Conservation (phyloP, 805 yeast species). For the Citeromyces matritensis region DNA sequence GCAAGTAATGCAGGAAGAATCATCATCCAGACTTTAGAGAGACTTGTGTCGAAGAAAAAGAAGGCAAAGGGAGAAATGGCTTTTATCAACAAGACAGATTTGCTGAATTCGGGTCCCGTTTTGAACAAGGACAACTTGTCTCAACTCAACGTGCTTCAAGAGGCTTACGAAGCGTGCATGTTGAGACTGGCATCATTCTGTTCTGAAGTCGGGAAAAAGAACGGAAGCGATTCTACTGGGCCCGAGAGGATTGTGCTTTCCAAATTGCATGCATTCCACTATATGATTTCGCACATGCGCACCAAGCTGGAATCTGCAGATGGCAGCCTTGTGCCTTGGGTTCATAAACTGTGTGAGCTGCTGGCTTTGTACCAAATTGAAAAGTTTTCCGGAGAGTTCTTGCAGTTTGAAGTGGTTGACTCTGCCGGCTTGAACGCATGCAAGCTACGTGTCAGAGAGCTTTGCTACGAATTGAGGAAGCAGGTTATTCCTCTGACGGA, state of each 20-base stretch:
- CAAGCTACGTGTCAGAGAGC: slow-evolving; percentile 23
- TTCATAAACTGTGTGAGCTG: slow-evolving; percentile 31
- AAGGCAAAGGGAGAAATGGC: slow-evolving; percentile 27
- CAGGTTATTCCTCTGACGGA: slow-evolving; percentile 72
- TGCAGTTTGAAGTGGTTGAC: slow-evolving; percentile 43
- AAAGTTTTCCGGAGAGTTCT: slow-evolving; percentile 54
- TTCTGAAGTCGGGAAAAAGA: slow-evolving; percentile 13
- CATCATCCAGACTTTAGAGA: slow-evolving; percentile 33
- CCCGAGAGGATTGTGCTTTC: slow-evolving; percentile 29
- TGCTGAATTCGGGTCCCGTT: slow-evolving; percentile 11
- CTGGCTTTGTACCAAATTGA: slow-evolving; percentile 59
- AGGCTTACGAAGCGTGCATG: slow-evolving; percentile 23
- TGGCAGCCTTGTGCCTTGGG: slow-evolving; percentile 22
- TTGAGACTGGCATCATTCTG: slow-evolving; percentile 20
- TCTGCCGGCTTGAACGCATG: slow-evolving; percentile 27
- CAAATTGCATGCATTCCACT: slow-evolving; percentile 34
- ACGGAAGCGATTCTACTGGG: slow-evolving; percentile 30
- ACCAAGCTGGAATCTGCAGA: slow-evolving; percentile 23
- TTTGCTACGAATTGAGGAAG: slow-evolving; percentile 40
- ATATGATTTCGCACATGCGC: slow-evolving; percentile 24
- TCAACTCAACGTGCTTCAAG: slow-evolving; percentile 15
- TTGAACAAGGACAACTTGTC: slow-evolving; percentile 13
- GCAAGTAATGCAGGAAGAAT: slow-evolving; percentile 79
- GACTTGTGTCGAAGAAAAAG: slow-evolving; percentile 21
- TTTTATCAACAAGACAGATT: slow-evolving; percentile 18